phyloP scores from a whole-genome alignment of 345 rosid genomes.

The Laguncularia racemosa region DNA sequence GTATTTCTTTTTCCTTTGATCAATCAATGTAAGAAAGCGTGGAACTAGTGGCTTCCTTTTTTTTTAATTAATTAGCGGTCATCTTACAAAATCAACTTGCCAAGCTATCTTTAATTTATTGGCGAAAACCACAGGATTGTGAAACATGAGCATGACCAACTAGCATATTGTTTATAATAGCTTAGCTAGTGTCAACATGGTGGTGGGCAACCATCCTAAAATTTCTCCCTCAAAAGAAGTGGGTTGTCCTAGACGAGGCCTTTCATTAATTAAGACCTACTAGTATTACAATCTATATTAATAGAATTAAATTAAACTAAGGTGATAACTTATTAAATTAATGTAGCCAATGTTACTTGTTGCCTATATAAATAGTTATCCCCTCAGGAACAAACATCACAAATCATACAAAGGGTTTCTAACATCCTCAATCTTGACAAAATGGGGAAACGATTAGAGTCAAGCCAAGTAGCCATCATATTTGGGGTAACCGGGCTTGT shows the following conservation, averaged over 20 bases:
- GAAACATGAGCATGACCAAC: neutral
- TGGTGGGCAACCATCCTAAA: constrained; percentile 1
- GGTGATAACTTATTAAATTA: neutral
- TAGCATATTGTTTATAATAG: constrained; percentile 1
- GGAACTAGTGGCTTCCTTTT: no score
- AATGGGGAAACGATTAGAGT: no score
- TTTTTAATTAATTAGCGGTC: no score
- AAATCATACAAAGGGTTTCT: constrained; percentile 5
- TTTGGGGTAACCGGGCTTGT: constrained; percentile 89
- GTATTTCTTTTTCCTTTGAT: no score
- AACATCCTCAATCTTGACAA: neutral
- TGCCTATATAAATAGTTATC: no score
- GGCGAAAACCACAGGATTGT: no score
- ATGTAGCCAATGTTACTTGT: no score
- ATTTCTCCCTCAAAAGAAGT: constrained; percentile 8
- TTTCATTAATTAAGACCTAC: neutral
- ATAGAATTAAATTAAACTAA: neutral
- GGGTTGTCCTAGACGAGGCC: neutral
- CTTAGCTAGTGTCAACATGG: no score
- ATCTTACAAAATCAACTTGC: no score
- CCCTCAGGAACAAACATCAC: neutral
- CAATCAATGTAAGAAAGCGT: no score
- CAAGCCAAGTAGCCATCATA: constrained; percentile 49
- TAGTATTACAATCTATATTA: neutral
- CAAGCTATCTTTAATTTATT: no score